Evolutionary conservation across 2,329 filamentous ascomycete genomes (phyloP).

Genomic region (Botrytis byssoidea): DNA sequence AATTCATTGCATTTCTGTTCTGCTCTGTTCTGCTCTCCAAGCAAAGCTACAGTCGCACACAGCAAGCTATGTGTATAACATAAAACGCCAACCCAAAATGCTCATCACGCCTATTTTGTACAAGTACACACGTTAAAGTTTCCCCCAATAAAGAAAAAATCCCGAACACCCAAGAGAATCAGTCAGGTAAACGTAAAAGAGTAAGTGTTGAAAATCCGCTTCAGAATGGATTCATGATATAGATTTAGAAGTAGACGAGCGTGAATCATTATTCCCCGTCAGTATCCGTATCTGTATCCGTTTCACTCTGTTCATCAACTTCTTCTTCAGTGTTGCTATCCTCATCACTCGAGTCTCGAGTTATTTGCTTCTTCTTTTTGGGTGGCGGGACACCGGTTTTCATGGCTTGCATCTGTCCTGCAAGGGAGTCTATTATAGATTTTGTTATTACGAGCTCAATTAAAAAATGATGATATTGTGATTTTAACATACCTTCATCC

Average conservation of each 20-base stretch:
- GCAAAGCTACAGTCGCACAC: slow-evolving; percentile 20
- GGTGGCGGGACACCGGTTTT: slow-evolving; percentile 65
- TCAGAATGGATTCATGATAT: not conserved
- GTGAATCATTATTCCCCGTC: slow-evolving; percentile 39
- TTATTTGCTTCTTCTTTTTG: slow-evolving; percentile 58
- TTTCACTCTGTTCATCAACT: slow-evolving; percentile 61
- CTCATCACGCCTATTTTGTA: slow-evolving; percentile 18
- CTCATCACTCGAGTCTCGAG: slow-evolving; percentile 64
- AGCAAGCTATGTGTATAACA: slow-evolving; percentile 19
- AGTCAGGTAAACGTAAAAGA: not conserved
- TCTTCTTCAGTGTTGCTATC: slow-evolving; percentile 80
- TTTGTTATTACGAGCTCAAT: not conserved
- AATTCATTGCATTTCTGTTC: slow-evolving; percentile 1
- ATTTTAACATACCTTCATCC: slow-evolving; percentile 76
- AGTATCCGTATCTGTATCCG: slow-evolving; percentile 63
- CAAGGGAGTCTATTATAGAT: slow-evolving; percentile 67
- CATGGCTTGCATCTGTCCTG: slow-evolving; percentile 84
- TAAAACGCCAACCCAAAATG: slow-evolving; percentile 20
- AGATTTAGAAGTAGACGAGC: not conserved
- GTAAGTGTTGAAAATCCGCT: not conserved
- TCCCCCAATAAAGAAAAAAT: slow-evolving; percentile 13
- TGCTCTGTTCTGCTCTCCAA: not conserved
- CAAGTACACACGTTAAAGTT: slow-evolving; percentile 1
- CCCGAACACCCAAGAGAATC: slow-evolving; percentile 20
- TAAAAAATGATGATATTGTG: not conserved